Conservation (phyloP, 176 grass and related monocot species). For the Panicum miliaceum region DNA sequence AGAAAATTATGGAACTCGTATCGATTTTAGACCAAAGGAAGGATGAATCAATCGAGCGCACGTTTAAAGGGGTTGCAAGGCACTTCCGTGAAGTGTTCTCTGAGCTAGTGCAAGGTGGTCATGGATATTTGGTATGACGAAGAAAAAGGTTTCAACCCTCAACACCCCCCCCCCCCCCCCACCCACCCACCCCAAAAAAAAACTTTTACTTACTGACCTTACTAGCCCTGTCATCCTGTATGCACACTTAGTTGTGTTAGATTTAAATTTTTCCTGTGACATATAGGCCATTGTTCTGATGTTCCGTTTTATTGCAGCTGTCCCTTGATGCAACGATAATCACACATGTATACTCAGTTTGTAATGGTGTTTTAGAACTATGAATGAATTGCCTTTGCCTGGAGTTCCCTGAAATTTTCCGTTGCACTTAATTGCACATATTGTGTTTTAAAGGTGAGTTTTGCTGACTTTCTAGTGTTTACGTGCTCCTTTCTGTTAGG, state of each 20-base stretch:
- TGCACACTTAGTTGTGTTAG: conserved; percentile 14
- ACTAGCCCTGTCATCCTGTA: background rate
- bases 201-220: background rate
- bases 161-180: too few relatives aligned
- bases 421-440: background rate
- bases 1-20: conserved; percentile 95
- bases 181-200: too few relatives aligned
- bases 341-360: background rate
- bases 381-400: background rate
- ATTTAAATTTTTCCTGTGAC: background rate
- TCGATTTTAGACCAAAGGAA: conserved; percentile 86
- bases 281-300: background rate
- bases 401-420: background rate
- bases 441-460: background rate
- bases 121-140: conserved; percentile 94
- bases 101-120: conserved; percentile 92
- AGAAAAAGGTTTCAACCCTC: conserved; percentile 67
- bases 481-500: conserved; percentile 52
- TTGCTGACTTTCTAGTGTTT: conserved; percentile 1
- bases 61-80: conserved; percentile 94
- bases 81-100: conserved; percentile 88
- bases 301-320: background rate
- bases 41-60: conserved; percentile 95
- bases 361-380: background rate
- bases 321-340: conserved; percentile 1